Evolutionary conservation across 352 stramenopile species (phyloP).

Genomic region (Blastocystis sp.): DNA sequence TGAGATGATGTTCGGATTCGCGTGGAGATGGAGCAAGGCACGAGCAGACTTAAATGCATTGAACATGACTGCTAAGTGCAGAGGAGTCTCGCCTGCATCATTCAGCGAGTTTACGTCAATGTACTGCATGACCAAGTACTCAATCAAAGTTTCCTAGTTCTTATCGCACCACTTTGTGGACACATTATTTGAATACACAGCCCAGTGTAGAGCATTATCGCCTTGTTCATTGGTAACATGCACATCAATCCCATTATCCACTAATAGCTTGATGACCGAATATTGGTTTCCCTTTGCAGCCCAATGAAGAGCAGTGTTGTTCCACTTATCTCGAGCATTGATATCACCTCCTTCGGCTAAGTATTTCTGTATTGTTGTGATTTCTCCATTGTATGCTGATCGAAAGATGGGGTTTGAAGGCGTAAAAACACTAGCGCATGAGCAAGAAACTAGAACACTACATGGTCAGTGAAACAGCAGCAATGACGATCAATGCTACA

Average conservation of each 20-base stretch:
- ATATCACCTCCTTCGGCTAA: neutral
- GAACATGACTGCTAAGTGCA: slow-evolving; percentile 36
- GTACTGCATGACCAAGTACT: slow-evolving; percentile 24
- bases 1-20: slow-evolving; percentile 1
- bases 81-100: neutral
- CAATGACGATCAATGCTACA: neutral
- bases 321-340: slow-evolving; percentile 47
- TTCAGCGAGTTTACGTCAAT: neutral
- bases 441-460: neutral
- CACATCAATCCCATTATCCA: slow-evolving; percentile 14
- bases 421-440: slow-evolving; percentile 21
- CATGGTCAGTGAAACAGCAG: neutral
- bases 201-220: slow-evolving; percentile 37
- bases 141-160: neutral
- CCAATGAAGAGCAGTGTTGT: slow-evolving; percentile 51
- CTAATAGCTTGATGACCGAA: neutral
- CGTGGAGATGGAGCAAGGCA: neutral
- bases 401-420: slow-evolving; percentile 26
- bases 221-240: neutral
- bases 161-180: neutral
- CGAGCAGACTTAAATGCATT: slow-evolving; percentile 11
- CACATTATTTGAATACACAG: slow-evolving; percentile 39
- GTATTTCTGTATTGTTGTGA: neutral
- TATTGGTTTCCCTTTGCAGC: slow-evolving; percentile 52
- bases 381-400: neutral